Conservation (phyloP, 2,329 filamentous ascomycete genomes). For the Macroventuria anomochaeta region DNA sequence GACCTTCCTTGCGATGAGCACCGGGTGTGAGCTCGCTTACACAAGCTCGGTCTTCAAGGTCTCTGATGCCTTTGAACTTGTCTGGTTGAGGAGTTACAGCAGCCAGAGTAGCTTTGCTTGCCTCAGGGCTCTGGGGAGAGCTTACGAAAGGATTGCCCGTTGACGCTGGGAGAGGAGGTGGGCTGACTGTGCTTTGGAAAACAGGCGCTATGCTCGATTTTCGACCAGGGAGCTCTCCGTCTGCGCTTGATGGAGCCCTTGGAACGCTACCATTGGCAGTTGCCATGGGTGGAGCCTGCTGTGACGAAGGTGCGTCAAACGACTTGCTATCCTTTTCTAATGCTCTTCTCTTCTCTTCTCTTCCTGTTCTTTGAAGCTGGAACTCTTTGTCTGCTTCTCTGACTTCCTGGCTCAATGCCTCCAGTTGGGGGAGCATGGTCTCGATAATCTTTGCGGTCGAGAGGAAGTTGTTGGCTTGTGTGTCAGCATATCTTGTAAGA, state of each 20-base stretch:
- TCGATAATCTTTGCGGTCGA: constrained; percentile 86
- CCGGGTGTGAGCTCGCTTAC: constrained; percentile 60
- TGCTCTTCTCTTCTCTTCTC: constrained; percentile 89
- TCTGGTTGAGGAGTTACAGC: constrained; percentile 52
- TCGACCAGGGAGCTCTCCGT: constrained; percentile 37
- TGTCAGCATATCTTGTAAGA: constrained; percentile 90
- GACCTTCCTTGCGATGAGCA: constrained; percentile 85
- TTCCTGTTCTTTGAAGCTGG: constrained; percentile 90
- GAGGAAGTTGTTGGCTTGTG: constrained; percentile 84
- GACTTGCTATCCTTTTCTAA: constrained; percentile 82
- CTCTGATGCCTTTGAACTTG: constrained; percentile 88
- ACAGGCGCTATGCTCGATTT: constrained; percentile 43
- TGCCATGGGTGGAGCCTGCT: constrained; percentile 30
- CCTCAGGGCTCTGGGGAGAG: constrained; percentile 41
- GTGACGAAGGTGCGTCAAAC: constrained; percentile 41
- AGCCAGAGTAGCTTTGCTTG: constrained; percentile 32
- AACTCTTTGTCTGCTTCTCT: constrained; percentile 94
- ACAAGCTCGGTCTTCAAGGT: constrained; percentile 70
- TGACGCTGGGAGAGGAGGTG: constrained; percentile 36
- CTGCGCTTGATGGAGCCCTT: constrained; percentile 29
- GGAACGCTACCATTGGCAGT: constrained; percentile 35
- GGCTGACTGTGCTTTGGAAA: constrained; percentile 45
- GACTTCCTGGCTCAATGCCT: constrained; percentile 89
- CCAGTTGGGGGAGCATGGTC: constrained; percentile 82
- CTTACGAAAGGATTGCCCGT: constrained; percentile 32